Conservation (phyloP, 1,284 basidiomycete genomes). For the Cryptococcus jaspeensis region DNA sequence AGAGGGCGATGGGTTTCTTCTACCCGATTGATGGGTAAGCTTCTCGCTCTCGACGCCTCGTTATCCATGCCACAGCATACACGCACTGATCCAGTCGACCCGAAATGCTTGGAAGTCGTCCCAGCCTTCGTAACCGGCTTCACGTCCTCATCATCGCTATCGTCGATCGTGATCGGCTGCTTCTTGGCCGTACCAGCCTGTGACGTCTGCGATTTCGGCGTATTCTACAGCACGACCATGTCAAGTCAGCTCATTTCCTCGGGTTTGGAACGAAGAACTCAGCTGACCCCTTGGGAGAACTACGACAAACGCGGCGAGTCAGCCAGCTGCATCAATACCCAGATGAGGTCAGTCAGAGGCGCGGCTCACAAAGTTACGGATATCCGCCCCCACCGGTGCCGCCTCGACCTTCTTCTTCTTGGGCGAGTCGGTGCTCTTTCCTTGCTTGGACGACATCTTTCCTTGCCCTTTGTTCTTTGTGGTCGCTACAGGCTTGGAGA, state of each 20-base stretch:
- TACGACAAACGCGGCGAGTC: not conserved
- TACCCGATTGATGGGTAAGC: not conserved
- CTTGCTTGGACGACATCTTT: slow-evolving; percentile 7
- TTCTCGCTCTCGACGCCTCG: no score
- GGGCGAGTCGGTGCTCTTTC: slow-evolving; percentile 5
- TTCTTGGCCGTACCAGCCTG: slow-evolving; percentile 29
- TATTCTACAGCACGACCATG: not conserved
- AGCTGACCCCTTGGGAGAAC: not conserved
- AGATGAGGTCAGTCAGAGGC: not conserved
- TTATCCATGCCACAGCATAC: not conserved
- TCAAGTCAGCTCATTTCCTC: not conserved
- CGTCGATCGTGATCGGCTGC: slow-evolving; percentile 25
- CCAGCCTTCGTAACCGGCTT: slow-evolving; percentile 16
- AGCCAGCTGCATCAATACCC: not conserved
- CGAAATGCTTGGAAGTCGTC: slow-evolving; percentile 38
- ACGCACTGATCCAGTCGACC: slow-evolving; percentile 5
- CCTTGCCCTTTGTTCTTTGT: slow-evolving; percentile 10
- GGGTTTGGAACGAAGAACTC: not conserved
- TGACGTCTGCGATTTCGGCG: not conserved
- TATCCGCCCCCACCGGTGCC: slow-evolving; percentile 13
- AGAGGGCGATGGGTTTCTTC: slow-evolving; percentile 17
- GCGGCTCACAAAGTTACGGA: slow-evolving; percentile 19
- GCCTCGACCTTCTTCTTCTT: slow-evolving; percentile 9
- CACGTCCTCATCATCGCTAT: slow-evolving; percentile 42
- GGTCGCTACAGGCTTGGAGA: slow-evolving; percentile 5